Evolutionary conservation across 805 yeast genomes (phyloP), one percentile per base, ranked within the genome.

Genomic region (Candida hungchunana): DNA sequence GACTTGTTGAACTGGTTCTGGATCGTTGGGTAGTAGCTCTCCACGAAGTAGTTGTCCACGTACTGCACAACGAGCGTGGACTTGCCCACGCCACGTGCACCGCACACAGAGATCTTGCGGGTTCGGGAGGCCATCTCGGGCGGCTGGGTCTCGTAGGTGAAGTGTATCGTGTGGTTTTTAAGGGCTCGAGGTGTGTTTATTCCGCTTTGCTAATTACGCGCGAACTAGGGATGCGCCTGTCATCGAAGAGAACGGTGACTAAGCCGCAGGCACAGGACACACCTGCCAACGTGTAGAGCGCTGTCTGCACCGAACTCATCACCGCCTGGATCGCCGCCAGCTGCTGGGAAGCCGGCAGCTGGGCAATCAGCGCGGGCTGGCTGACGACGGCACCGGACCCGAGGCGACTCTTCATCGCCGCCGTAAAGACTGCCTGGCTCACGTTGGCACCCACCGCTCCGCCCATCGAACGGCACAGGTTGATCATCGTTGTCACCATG

Each of bases 11-110:
- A 84, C 59, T 83, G 89, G 60, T 84, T 86, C 57, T 86, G 94
- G 43, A 85, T 84, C 6, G 96, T 88, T 20, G 96, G 96, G 59
- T 86, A 88, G 61, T 88, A 87, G 22, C 82, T 72, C 59, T 88
- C 96, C 17, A 84, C 83, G 56, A 87, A 88, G 54, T 85, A 90
- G 49, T 84, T 83, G 52, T 88, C 96, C 6, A 83, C 90, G 57
- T 79, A 88, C 48, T 87, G 79, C 9, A 85, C 86, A 1, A 88
- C 81, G 64, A 87, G 65, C 2, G 95, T 81, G 20, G 95, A 85
- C 61, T 88, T 79, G 2, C 95, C 96, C 17, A 87, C 96, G 24
- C 89, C 82, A 34, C 94, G 70, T 14, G 93, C 78, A 27, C 96
- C 96, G 15, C 86, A 86, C 14, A 88, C 82, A 11, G 94, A 94